Percentiles rank a stretch among this genome's conserved stretches.
phyloP scores from a whole-genome alignment of 2,329 filamentous ascomycete genomes.

The Pseudocercospora fuligena region DNA sequence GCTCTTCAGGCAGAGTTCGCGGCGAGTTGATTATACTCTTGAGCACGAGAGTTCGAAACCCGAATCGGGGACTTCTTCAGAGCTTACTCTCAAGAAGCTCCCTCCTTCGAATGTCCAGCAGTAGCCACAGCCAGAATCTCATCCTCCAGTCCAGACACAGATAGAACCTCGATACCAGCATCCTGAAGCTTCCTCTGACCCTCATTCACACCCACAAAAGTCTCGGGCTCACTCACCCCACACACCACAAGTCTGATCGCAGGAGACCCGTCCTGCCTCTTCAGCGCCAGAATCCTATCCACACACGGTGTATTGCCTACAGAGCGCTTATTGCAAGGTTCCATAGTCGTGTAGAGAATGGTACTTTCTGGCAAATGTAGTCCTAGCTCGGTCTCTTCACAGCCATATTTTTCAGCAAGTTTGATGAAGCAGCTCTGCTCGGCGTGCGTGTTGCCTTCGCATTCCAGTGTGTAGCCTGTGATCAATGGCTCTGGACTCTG shows the following conservation, averaged over 20 bases:
- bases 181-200: constrained; percentile 72
- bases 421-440: constrained; percentile 92
- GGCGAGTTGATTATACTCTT: neutral
- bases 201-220: constrained; percentile 82
- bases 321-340: constrained; percentile 75
- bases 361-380: constrained; percentile 58
- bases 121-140: constrained; percentile 83
- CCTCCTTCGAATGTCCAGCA: constrained; percentile 67
- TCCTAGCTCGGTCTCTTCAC: constrained; percentile 60
- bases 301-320: constrained; percentile 79
- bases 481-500: constrained; percentile 63
- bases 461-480: constrained; percentile 88
- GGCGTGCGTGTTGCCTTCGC: constrained; percentile 91
- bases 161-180: constrained; percentile 74
- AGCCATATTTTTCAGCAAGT: constrained; percentile 49
- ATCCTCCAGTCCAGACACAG: constrained; percentile 75
- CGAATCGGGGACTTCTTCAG: neutral
- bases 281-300: constrained; percentile 70
- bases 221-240: constrained; percentile 86
- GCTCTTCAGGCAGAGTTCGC: too few species aligned
- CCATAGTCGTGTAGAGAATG: constrained; percentile 89
- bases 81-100: neutral
- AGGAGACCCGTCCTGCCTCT: constrained; percentile 50
- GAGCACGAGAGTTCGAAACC: neutral
- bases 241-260: constrained; percentile 80